Evolutionary conservation across 768 basidiomycete genomes (phyloP), one percentile per base, ranked within the genome.

Genomic region (Podaxis carcinomalis): DNA sequence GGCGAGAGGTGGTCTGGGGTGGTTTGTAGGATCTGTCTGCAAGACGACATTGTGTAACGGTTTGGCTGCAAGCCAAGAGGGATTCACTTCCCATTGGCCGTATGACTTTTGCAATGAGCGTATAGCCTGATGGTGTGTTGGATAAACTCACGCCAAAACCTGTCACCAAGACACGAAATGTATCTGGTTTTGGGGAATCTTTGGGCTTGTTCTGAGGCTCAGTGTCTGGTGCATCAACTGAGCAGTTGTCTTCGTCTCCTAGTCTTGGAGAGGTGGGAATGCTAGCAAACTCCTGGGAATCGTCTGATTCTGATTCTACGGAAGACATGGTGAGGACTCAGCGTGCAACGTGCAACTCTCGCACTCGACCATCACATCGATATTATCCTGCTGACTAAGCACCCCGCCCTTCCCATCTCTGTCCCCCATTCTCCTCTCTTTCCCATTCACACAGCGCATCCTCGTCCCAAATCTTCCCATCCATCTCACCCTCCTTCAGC

Each of bases 51-150:
- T 83, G 66, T 88, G 84, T 21, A 90, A 75, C 9, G 83, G 78
- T 62, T 81, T 74, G 10, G 86, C 87, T 36, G 88, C 87, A 5
- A 86, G 76, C 88, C 89, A 90, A 21, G 88, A 89, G 1, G 89
- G 88, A 66, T 90, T 90, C 58, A 78, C 77, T 54, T 74, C 67
- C 65, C 81, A 82, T 19, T 82, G 79, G 54, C 77, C 71, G 69
- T 85, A 86, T 27, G 87, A 85, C 83, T 86, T 67, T 63, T 53
- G 63, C 67, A 64, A 50, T 62, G 51, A 53, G 56, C 35, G 50
- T 42, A 55, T 32, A 69, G 67, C 66, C 49, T 39, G 16, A 10
- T 10, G 5, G 42, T 23, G 11, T 27, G 37, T 50, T 56, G 53
- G 32, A 44, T 19, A 40, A 39, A 68, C 73, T 69, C 65, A 75